A percentile compares a stretch with the other conserved stretches of the same genome.
phyloP scores from a whole-genome alignment of 176 grass and related monocot species.

The Oryza coarctata region DNA sequence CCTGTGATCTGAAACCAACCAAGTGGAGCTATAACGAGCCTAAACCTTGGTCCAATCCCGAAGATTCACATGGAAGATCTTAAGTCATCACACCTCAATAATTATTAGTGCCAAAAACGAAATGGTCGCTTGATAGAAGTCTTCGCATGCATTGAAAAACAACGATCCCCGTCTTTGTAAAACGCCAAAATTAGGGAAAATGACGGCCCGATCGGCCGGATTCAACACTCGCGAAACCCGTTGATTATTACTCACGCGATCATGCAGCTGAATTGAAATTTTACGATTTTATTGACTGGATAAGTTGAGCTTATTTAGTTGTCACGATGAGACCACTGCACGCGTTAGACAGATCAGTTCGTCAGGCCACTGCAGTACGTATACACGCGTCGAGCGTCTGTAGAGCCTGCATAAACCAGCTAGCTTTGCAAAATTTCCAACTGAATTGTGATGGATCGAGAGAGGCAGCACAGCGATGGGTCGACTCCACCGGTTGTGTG shows the following conservation, averaged over 20 bases:
- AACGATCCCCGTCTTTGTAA: neutral
- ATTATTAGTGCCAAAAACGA: neutral
- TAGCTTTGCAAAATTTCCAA: no score
- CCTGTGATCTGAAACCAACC: neutral
- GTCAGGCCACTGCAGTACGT: no score
- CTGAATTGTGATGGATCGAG: no score
- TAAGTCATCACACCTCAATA: slow-evolving; percentile 4
- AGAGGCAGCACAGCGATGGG: no score
- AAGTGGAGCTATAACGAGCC: neutral
- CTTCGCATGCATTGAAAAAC: neutral
- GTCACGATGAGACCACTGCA: no score
- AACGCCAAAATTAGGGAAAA: slow-evolving; percentile 1
- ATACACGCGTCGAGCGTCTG: no score
- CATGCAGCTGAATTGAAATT: neutral
- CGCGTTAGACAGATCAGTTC: no score
- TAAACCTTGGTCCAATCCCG: neutral
- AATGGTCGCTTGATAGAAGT: neutral
- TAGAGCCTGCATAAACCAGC: no score
- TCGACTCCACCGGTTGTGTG: no score
- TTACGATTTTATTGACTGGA: neutral
- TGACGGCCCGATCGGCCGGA: neutral
- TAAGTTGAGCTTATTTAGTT: no score
- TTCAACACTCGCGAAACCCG: neutral
- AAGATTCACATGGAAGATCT: slow-evolving; percentile 5
- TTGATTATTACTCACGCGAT: neutral